These are phyloP conservation scores for Neophaeococcomyces mojaviensis DNA, from an alignment of 2,329 filamentous ascomycete species.

Conservation along the genomic window DNA sequence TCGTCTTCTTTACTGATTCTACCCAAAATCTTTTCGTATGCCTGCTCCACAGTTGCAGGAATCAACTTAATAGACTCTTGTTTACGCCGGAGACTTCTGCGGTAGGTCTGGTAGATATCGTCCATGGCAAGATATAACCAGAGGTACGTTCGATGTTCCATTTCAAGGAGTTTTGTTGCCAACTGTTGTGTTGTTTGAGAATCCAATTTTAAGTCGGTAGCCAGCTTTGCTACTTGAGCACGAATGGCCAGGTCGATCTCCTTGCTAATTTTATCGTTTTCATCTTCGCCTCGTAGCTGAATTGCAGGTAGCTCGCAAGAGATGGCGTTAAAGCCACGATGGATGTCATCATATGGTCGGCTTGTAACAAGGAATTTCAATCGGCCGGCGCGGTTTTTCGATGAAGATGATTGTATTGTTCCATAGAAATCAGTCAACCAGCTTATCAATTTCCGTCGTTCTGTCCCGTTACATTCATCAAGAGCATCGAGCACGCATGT, in stretches of 20 bases:
- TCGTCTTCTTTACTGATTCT: conserved; percentile 1
- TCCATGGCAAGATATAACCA: conserved; percentile 25
- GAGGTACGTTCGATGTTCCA: conserved; percentile 26
- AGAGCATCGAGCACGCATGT: conserved; percentile 15
- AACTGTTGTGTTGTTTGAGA: not conserved
- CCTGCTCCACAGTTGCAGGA: conserved; percentile 22
- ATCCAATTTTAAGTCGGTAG: not conserved
- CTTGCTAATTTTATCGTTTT: conserved; percentile 17
- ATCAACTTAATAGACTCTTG: conserved; percentile 18
- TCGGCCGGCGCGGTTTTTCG: not conserved
- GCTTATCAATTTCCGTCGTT: conserved; percentile 9
- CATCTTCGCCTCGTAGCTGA: conserved; percentile 18
- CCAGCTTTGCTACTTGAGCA: conserved; percentile 11
- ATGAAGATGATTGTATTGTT: no score
- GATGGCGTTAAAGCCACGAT: conserved; percentile 15
- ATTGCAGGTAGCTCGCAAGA: conserved; percentile 11
- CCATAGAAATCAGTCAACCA: conserved; percentile 7
- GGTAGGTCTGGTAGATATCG: conserved; percentile 12
- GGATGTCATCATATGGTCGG: conserved; percentile 26
- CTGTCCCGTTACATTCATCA: conserved; percentile 14
- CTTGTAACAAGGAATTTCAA: conserved; percentile 26
- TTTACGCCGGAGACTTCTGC: conserved; percentile 9
- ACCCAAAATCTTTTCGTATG: conserved; percentile 25
- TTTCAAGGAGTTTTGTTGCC: conserved; percentile 15
- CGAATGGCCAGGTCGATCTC: conserved; percentile 23